Percentiles rank a stretch among this genome's conserved stretches.
Conservation (phyloP, 148 eudicot genomes). For the Rhododendron molle region DNA sequence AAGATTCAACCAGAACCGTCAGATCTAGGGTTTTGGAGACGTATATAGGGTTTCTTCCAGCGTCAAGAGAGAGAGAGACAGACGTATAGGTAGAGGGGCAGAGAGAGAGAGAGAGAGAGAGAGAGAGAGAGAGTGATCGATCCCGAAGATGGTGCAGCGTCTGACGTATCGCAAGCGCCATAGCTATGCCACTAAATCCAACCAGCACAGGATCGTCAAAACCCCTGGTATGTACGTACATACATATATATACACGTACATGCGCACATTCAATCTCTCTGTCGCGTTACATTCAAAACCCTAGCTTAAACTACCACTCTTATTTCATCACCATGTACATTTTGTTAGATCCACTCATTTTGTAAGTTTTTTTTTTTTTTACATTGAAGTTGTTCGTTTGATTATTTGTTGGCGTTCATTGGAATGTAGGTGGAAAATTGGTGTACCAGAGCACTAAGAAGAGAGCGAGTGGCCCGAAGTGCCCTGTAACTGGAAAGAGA, state of each 20-base stretch:
- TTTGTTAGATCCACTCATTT: neutral
- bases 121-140: no score
- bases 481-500: constrained; percentile 79
- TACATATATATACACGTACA: neutral
- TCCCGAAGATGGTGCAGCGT: constrained; percentile 48
- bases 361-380: neutral
- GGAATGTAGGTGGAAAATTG: constrained; percentile 49
- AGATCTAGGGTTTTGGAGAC: constrained; percentile 22
- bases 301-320: neutral
- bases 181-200: constrained; percentile 65
- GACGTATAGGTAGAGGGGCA: neutral
- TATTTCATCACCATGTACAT: neutral
- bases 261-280: neutral
- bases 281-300: neutral
- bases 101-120: constrained; percentile 16
- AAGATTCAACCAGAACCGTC: constrained; percentile 12
- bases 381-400: neutral
- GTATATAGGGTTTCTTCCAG: constrained; percentile 9
- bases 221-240: constrained; percentile 46
- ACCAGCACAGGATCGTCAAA: constrained; percentile 58
- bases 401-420: neutral
- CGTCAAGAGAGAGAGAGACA: constrained; percentile 17
- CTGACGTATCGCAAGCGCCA: constrained; percentile 49
- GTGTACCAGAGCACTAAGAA: constrained; percentile 61
- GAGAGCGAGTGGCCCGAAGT: constrained; percentile 74